These are phyloP conservation scores for Citrus mangshanensis DNA, from an alignment of 345 rosid species.

Conservation along the genomic window DNA sequence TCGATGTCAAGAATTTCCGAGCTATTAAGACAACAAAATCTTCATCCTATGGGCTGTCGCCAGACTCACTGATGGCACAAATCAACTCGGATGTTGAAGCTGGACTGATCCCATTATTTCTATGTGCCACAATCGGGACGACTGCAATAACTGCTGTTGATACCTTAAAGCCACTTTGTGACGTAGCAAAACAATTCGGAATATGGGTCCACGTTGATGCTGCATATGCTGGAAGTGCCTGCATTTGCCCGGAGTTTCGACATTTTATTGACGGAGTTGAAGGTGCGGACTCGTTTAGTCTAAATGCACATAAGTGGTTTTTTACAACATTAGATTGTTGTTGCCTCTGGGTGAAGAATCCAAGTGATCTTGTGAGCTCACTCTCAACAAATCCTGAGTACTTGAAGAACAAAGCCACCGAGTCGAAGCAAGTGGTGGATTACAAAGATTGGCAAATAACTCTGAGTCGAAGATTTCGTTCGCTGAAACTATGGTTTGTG, in stretches of 20 bases:
- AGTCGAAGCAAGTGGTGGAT: constrained; percentile 35
- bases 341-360: constrained; percentile 55
- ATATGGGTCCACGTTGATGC: constrained; percentile 56
- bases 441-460: constrained; percentile 65
- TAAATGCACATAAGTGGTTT: constrained; percentile 57
- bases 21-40: constrained; percentile 29
- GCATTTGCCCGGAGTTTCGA: constrained; percentile 53
- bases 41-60: constrained; percentile 17
- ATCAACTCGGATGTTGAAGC: constrained; percentile 17
- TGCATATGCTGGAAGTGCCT: constrained; percentile 44
- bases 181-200: constrained; percentile 16
- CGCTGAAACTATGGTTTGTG: constrained; percentile 55
- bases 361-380: constrained; percentile 34
- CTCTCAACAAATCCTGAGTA: constrained; percentile 42
- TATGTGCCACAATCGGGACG: constrained; percentile 41
- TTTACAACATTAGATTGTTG: constrained; percentile 49
- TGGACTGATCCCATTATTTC: constrained; percentile 29
- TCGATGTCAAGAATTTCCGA: constrained; percentile 42
- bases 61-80: not conserved
- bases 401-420: constrained; percentile 32
- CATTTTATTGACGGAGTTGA: constrained; percentile 42
- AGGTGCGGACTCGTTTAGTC: constrained; percentile 41
- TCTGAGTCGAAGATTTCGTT: constrained; percentile 43
- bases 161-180: constrained; percentile 19
- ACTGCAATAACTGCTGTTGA: constrained; percentile 32